These are phyloP conservation scores for Ophiocordyceps camponoti-rufipedis DNA, from an alignment of 2,329 filamentous ascomycete genomes.

Conservation along the genomic window DNA sequence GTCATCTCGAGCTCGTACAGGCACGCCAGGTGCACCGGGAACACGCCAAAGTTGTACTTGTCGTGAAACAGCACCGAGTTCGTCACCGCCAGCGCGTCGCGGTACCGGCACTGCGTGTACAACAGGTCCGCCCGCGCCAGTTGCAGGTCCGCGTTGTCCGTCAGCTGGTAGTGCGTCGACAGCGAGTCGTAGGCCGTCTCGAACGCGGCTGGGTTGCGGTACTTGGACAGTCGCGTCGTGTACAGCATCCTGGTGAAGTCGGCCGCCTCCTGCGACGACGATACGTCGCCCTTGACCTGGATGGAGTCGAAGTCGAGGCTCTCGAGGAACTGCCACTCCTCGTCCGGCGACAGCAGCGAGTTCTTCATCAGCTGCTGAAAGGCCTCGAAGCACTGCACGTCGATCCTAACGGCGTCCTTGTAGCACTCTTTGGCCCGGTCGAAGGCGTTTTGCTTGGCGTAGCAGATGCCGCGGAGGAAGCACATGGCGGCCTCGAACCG, in stretches of 20 bases:
- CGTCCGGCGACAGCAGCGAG: slow-evolving; percentile 70
- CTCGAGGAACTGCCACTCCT: slow-evolving; percentile 80
- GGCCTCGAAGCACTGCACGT: slow-evolving; percentile 95
- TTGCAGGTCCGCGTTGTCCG: slow-evolving; percentile 73
- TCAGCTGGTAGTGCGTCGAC: slow-evolving; percentile 81
- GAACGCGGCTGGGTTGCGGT: slow-evolving; percentile 71
- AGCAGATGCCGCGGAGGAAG: slow-evolving; percentile 82
- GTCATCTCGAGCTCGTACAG: slow-evolving; percentile 75
- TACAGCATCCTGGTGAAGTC: slow-evolving; percentile 95
- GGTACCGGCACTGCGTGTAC: slow-evolving; percentile 88
- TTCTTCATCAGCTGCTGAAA: slow-evolving; percentile 98
- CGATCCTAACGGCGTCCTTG: slow-evolving; percentile 90
- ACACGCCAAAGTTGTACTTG: slow-evolving; percentile 74
- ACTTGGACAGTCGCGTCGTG: slow-evolving; percentile 88
- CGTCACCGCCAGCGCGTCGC: slow-evolving; percentile 70
- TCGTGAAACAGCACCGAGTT: slow-evolving; percentile 66
- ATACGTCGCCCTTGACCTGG: slow-evolving; percentile 42
- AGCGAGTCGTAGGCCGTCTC: slow-evolving; percentile 76
- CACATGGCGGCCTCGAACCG: slow-evolving; percentile 96
- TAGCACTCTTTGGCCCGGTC: slow-evolving; percentile 96
- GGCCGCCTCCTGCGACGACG: slow-evolving; percentile 65
- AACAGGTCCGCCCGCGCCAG: slow-evolving; percentile 78
- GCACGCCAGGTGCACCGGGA: slow-evolving; percentile 82
- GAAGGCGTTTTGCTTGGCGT: slow-evolving; percentile 92
- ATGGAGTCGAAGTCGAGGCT: slow-evolving; percentile 83